Evolutionary conservation across 495 filamentous ascomycete species (phyloP), one percentile per base, ranked within the genome.

Genomic region (Aspergillus campestris): DNA sequence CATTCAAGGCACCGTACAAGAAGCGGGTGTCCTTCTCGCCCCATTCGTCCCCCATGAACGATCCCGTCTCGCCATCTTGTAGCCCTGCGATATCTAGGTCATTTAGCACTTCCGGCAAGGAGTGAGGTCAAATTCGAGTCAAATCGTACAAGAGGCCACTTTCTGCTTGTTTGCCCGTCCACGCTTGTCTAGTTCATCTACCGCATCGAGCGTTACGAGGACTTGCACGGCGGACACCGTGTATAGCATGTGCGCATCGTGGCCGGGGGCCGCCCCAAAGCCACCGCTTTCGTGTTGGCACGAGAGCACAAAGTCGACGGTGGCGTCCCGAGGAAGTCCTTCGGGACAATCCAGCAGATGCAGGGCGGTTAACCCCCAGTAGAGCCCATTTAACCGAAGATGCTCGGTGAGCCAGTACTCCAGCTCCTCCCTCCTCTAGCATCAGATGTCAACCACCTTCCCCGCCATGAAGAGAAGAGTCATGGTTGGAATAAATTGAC

Each of bases 371-470:
- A 98, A 70, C 24, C 94, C 92, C 92, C 92, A 98, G 66, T 98
- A 98, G 31, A 97, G 76, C 30, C 92, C 92, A 59, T 89, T 95
- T 30, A 97, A 72, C 38, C 92, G 87, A 42, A 98, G 79, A 58
- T 98, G 92, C 65, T 96, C 89, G 6, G 94, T 97, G 52, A 96
- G 75, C 82, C 89, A 94, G 68, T 97, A 97, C 61, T 96, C 89
- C 47, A 95, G 80, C 60, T 94, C 88, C 67, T 96, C 89, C 67
- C 84, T 87, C 51, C 84, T 77, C 82, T 87, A 69, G 61, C 53
- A 57, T 55, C 45, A 61, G 50, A 48, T 51, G 61, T 69, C 62
- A 70, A 69, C 53, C 50, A 52, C 48, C 40, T 54, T 50, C 48
- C 48, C 44, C 39, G 38, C 40, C 39, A 53, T 34, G 34, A 38